Conservation (phyloP, 129 eudicot genomes). For the Artemisia tridentata region DNA sequence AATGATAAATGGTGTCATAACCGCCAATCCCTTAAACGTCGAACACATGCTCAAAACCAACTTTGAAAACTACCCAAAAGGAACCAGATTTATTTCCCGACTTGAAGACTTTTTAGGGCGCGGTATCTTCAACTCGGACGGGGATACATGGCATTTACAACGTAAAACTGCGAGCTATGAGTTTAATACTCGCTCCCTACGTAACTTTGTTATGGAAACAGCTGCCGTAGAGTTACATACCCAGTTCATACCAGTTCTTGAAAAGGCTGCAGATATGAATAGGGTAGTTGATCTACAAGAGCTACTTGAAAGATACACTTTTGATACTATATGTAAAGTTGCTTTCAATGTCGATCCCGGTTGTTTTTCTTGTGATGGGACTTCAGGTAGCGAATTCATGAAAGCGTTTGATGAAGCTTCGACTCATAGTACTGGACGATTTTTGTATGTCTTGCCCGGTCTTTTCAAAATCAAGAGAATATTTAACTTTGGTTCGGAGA, state of each 20-base stretch:
- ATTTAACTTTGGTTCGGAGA: constrained; percentile 53
- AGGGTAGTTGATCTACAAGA: constrained; percentile 68
- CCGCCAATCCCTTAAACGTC: constrained; percentile 75
- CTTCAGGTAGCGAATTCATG: constrained; percentile 55
- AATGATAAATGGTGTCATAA: constrained; percentile 58
- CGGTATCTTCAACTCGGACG: constrained; percentile 85
- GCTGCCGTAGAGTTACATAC: constrained; percentile 40
- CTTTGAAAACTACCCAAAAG: constrained; percentile 87
- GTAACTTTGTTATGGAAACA: constrained; percentile 54
- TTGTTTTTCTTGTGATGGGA: constrained; percentile 56
- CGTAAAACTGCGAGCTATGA: constrained; percentile 83
- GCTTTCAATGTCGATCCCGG: constrained; percentile 79
- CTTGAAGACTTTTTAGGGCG: constrained; percentile 74
- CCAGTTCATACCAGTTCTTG: constrained; percentile 56
- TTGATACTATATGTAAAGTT: constrained; percentile 70
- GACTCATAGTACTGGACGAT: constrained; percentile 50
- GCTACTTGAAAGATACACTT: constrained; percentile 67
- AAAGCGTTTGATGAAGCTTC: constrained; percentile 76
- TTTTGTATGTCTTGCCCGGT: constrained; percentile 42
- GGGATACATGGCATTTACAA: constrained; percentile 62
- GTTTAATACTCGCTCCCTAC: constrained; percentile 61
- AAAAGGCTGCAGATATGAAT: constrained; percentile 26
- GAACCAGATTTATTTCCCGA: constrained; percentile 51
- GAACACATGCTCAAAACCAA: constrained; percentile 79
- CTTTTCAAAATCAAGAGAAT: constrained; percentile 34